Evolutionary conservation across 805 yeast genomes (phyloP).

Genomic region (Ogataea philodendri): DNA sequence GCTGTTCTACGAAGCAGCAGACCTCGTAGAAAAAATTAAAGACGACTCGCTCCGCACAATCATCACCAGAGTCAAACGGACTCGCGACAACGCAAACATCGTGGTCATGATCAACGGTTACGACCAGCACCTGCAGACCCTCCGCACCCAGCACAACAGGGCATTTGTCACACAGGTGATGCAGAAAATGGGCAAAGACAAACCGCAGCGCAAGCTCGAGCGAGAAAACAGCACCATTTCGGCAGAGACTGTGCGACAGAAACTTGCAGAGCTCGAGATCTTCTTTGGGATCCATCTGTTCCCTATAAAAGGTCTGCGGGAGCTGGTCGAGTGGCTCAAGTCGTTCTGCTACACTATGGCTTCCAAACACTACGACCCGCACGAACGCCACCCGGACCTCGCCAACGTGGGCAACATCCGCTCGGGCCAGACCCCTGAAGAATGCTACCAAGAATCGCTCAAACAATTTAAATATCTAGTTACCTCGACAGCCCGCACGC

Average conservation of each 20-base stretch:
- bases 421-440: conserved; percentile 49
- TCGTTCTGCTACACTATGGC: conserved; percentile 58
- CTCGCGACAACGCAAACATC: conserved; percentile 30
- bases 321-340: conserved; percentile 50
- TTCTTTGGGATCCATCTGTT: conserved; percentile 48
- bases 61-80: conserved; percentile 23
- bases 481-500: conserved; percentile 44
- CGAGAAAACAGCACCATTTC: conserved; percentile 11
- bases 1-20: conserved; percentile 46
- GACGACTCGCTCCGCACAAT: conserved; percentile 27
- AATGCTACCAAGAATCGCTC: conserved; percentile 48
- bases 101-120: conserved; percentile 49
- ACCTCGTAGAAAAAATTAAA: conserved; percentile 38
- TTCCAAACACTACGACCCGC: conserved; percentile 51
- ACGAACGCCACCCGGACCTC: conserved; percentile 51
- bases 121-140: conserved; percentile 43
- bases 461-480: conserved; percentile 61
- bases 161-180: conserved; percentile 38
- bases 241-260: conserved; percentile 17
- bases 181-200: conserved; percentile 15
- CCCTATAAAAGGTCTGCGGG: conserved; percentile 45
- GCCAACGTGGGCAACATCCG: conserved; percentile 54
- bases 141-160: conserved; percentile 46
- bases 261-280: conserved; percentile 46
- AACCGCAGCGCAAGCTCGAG: conserved; percentile 10